Evolutionary conservation across 1,139 yeast genomes (phyloP).

Genomic region (Hemisphaericaspora xylofermentans): DNA sequence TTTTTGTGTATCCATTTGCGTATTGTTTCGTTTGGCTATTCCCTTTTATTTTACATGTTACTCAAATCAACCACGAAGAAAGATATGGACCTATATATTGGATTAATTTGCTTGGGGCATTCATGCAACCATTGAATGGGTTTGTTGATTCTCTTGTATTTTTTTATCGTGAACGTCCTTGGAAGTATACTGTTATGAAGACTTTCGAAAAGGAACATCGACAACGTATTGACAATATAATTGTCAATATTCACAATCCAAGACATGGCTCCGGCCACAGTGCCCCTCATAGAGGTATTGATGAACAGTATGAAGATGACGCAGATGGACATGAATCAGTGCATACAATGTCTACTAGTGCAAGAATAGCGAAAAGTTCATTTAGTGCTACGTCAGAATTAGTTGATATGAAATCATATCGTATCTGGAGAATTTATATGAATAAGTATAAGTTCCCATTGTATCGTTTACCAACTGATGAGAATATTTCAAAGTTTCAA

Average conservation of each 20-base stretch:
- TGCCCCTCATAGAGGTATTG: constrained; percentile 3
- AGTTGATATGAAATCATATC: constrained; percentile 24
- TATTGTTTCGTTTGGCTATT: constrained; percentile 78
- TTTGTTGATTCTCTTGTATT: constrained; percentile 76
- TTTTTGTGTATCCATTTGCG: constrained; percentile 82
- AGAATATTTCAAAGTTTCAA: constrained; percentile 30
- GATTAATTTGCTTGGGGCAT: constrained; percentile 66
- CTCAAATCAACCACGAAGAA: constrained; percentile 54
- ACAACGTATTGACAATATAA: constrained; percentile 26
- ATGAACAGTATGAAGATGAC: constrained; percentile 17
- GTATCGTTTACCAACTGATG: constrained; percentile 42
- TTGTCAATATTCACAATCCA: constrained; percentile 9
- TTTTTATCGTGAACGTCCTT: constrained; percentile 74
- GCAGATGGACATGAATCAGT: constrained; percentile 1
- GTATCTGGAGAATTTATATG: constrained; percentile 38
- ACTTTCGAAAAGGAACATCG: constrained; percentile 40
- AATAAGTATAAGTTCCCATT: constrained; percentile 41
- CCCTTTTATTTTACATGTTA: constrained; percentile 70
- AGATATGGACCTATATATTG: constrained; percentile 56
- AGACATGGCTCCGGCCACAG: constrained; percentile 9
- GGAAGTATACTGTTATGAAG: constrained; percentile 52
- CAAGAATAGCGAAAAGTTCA: constrained; percentile 26
- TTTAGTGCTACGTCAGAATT: constrained; percentile 26
- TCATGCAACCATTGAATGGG: constrained; percentile 80
- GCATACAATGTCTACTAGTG: constrained; percentile 25